These are phyloP conservation scores for Globisporangium barbulae DNA, from an alignment of 352 stramenopile genomes.

Conservation along the genomic window DNA sequence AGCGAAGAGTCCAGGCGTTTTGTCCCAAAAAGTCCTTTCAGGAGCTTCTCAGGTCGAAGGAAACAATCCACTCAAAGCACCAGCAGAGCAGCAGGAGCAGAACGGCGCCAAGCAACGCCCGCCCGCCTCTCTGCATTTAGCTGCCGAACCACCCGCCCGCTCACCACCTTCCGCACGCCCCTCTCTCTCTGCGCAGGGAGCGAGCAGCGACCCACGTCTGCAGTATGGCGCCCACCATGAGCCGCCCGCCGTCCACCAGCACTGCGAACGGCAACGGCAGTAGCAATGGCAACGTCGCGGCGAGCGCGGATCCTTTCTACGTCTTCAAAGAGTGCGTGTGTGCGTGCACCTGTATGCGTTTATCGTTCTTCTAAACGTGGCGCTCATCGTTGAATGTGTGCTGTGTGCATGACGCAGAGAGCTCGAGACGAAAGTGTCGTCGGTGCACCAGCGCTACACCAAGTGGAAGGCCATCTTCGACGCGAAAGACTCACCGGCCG, in stretches of 20 bases:
- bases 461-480: constrained; percentile 64
- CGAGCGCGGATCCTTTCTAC: constrained; percentile 77
- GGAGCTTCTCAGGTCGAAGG: constrained; percentile 3
- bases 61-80: constrained; percentile 1
- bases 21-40: constrained; percentile 1
- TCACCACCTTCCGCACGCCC: neutral
- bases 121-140: constrained; percentile 6
- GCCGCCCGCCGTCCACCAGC: constrained; percentile 8
- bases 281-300: constrained; percentile 16
- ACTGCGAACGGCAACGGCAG: neutral
- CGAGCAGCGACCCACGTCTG: neutral
- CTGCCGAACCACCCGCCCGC: neutral
- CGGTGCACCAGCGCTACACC: constrained; percentile 62
- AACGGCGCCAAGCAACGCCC: neutral
- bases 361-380: no score
- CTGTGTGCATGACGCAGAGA: constrained; percentile 34
- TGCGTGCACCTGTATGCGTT: neutral
- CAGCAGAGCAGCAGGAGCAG: neutral
- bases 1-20: neutral
- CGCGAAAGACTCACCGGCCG: constrained; percentile 31
- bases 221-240: constrained; percentile 14
- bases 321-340: constrained; percentile 77
- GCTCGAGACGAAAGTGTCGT: constrained; percentile 70
- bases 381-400: neutral
- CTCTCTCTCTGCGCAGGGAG: neutral